Conservation (phyloP, 257 asterid species). For the Ocimum tenuiflorum region DNA sequence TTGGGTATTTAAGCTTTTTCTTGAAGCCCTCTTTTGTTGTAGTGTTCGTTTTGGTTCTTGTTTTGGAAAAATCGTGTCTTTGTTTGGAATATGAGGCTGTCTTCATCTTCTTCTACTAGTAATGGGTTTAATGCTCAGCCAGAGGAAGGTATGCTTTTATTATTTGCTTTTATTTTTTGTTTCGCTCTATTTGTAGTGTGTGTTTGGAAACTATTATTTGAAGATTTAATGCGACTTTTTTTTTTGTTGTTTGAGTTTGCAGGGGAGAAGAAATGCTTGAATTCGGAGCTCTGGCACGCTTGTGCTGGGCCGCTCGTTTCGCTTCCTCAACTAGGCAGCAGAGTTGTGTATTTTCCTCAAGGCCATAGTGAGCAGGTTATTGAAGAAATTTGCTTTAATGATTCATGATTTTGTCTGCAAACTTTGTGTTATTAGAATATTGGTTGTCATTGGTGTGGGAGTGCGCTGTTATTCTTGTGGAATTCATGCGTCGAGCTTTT, state of each 20-base stretch:
- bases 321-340: conserved; percentile 77
- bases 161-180: not conserved
- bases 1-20: conserved; percentile 14
- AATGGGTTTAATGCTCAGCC: conserved; percentile 57
- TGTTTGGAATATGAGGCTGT: conserved; percentile 60
- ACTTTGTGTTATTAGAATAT: too few species aligned
- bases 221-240: not conserved
- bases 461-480: not conserved
- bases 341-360: conserved; percentile 87
- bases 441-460: too few species aligned
- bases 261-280: conserved; percentile 91
- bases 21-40: conserved; percentile 24
- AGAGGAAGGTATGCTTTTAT: conserved; percentile 52
- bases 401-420: not conserved
- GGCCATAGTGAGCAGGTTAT: conserved; percentile 92
- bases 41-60: conserved; percentile 16
- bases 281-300: conserved; percentile 96
- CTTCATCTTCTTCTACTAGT: conserved; percentile 39
- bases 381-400: not conserved
- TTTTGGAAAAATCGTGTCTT: conserved; percentile 19
- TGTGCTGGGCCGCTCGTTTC: conserved; percentile 96
- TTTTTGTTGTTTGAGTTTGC: conserved; percentile 8
- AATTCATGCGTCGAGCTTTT: not conserved
- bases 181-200: not conserved
- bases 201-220: not conserved